phyloP scores from a whole-genome alignment of 192 early-diverging fungal genomes.

The Mortierella hygrophila region DNA sequence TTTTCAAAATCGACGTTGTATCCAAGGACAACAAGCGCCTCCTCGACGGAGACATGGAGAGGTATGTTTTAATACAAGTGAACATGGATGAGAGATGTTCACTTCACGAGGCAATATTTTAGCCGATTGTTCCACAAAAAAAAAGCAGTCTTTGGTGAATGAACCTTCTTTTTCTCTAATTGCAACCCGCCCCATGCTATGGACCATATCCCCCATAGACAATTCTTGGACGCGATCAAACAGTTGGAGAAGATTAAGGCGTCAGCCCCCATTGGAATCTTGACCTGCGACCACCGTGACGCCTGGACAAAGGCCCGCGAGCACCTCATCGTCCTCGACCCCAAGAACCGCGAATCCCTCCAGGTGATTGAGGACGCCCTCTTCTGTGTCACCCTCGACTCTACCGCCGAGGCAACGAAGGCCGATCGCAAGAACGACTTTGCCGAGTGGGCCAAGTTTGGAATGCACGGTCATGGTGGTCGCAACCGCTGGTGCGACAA shows the following conservation, averaged over 20 bases:
- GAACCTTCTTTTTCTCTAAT: neutral
- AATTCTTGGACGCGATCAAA: slow-evolving; percentile 50
- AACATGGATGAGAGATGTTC: neutral
- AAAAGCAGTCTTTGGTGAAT: neutral
- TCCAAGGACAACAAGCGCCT: slow-evolving; percentile 70
- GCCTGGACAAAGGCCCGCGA: slow-evolving; percentile 81
- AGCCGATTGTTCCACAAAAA: neutral
- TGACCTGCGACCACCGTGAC: slow-evolving; percentile 87
- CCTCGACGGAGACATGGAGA: slow-evolving; percentile 78
- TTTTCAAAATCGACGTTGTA: slow-evolving; percentile 80
- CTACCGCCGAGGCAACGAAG: slow-evolving; percentile 34
- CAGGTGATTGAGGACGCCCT: slow-evolving; percentile 77
- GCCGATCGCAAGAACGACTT: slow-evolving; percentile 58
- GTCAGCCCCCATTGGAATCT: slow-evolving; percentile 73
- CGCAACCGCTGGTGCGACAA: slow-evolving; percentile 96
- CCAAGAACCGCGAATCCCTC: slow-evolving; percentile 71
- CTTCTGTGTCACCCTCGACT: slow-evolving; percentile 83
- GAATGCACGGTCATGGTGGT: slow-evolving; percentile 75
- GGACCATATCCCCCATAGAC: slow-evolving; percentile 6
- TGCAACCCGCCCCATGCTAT: no score
- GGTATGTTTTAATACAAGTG: slow-evolving; percentile 48
- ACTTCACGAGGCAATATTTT: slow-evolving; percentile 13
- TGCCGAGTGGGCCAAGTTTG: slow-evolving; percentile 56
- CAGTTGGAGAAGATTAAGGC: slow-evolving; percentile 69
- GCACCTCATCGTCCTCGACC: slow-evolving; percentile 71